phyloP scores from a whole-genome alignment of 2,329 filamentous ascomycete genomes.

The Aspergillus fumigatus region DNA sequence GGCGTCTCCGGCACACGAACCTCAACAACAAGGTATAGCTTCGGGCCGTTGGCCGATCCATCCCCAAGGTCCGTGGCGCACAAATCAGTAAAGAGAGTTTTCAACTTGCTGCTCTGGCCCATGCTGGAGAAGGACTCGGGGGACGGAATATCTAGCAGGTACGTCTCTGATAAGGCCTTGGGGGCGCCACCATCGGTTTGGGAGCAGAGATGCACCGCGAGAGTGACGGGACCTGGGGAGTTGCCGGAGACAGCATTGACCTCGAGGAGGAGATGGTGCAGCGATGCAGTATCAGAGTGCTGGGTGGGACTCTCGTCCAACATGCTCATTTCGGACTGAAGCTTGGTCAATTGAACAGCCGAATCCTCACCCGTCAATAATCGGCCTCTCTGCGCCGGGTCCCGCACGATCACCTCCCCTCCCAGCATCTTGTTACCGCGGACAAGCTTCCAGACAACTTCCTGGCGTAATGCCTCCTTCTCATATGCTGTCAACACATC shows the following conservation, averaged over 20 bases:
- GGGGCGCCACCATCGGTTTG: slow-evolving; percentile 62
- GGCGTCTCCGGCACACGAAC: slow-evolving; percentile 59
- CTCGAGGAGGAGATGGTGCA: slow-evolving; percentile 79
- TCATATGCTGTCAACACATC: slow-evolving; percentile 88
- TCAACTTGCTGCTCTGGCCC: slow-evolving; percentile 63
- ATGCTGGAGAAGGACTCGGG: slow-evolving; percentile 66
- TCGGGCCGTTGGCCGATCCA: slow-evolving; percentile 57
- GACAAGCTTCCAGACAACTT: slow-evolving; percentile 93
- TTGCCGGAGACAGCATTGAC: slow-evolving; percentile 76
- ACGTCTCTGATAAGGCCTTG: slow-evolving; percentile 74
- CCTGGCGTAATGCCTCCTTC: slow-evolving; percentile 72
- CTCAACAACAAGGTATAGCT: slow-evolving; percentile 79
- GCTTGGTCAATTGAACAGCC: slow-evolving; percentile 79
- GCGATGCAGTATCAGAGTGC: slow-evolving; percentile 61
- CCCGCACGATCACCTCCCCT: slow-evolving; percentile 90
- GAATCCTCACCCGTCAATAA: slow-evolving; percentile 90
- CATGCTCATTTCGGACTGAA: slow-evolving; percentile 95
- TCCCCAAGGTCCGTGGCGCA: slow-evolving; percentile 70
- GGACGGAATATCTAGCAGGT: slow-evolving; percentile 70
- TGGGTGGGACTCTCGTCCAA: slow-evolving; percentile 74
- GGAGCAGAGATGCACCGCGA: slow-evolving; percentile 73
- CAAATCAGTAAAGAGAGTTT: slow-evolving; percentile 83
- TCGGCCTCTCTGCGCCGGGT: slow-evolving; percentile 75
- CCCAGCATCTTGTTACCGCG: slow-evolving; percentile 90
- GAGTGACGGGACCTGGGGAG: slow-evolving; percentile 67